These are phyloP conservation scores for Diaporthe amygdali DNA, from an alignment of 2,329 filamentous ascomycete species.

Conservation along the genomic window DNA sequence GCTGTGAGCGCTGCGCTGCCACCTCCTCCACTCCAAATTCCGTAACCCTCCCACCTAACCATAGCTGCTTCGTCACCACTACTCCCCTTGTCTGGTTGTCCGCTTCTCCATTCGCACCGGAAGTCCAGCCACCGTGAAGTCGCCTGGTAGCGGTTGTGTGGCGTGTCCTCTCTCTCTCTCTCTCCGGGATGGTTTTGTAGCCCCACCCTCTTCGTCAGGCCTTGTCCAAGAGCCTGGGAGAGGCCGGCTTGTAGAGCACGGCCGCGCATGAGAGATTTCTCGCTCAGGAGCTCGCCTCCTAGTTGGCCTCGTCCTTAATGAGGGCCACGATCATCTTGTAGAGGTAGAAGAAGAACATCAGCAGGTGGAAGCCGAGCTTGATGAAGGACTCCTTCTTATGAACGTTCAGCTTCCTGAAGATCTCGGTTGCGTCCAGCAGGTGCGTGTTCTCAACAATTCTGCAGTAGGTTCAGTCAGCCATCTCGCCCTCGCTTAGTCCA, in stretches of 20 bases:
- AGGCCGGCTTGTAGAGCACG: not conserved
- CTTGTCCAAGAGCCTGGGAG: not conserved
- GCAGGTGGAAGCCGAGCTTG: conserved; percentile 96
- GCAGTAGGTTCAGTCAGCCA: not conserved
- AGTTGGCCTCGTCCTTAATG: conserved; percentile 92
- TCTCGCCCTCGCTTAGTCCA: not conserved
- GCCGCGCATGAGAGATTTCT: not conserved
- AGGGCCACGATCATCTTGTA: conserved; percentile 98
- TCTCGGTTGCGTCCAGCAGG: conserved; percentile 95
- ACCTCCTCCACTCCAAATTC: not conserved
- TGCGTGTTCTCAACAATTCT: conserved; percentile 98
- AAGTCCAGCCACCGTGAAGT: not conserved
- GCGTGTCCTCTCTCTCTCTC: not conserved
- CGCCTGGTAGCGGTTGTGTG: conserved; percentile 3
- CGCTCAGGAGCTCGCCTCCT: conserved; percentile 41
- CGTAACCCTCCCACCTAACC: not conserved
- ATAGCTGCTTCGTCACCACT: not conserved
- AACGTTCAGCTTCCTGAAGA: conserved; percentile 98
- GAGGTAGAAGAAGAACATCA: conserved; percentile 99
- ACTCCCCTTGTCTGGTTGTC: not conserved
- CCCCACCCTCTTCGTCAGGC: not conserved
- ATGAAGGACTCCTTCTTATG: conserved; percentile 99
- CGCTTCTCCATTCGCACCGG: not conserved
- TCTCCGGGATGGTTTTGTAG: not conserved
- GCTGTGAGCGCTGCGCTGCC: not conserved